Conservation (phyloP, 306 rosid species). For the Benincasa hispida region DNA sequence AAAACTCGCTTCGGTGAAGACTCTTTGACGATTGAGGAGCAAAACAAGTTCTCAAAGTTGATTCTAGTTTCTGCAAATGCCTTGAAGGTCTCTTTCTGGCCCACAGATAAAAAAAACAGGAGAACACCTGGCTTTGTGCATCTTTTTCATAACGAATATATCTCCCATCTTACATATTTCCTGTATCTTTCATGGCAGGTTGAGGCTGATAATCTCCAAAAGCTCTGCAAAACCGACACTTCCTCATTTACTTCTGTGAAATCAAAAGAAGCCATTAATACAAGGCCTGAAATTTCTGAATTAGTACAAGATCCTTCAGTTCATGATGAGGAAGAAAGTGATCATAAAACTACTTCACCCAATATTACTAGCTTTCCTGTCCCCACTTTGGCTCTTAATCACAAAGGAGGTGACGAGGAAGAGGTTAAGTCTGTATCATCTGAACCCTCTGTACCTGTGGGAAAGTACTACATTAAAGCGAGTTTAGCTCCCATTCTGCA, state of each 20-base stretch:
- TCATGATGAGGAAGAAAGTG: slow-evolving; percentile 16
- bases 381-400: slow-evolving; percentile 18
- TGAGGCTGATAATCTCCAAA: slow-evolving; percentile 24
- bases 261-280: slow-evolving; percentile 13
- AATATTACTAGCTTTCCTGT: slow-evolving; percentile 32
- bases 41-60: slow-evolving; percentile 5
- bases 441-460: slow-evolving; percentile 49
- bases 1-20: slow-evolving; percentile 15
- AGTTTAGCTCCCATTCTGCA: slow-evolving; percentile 46
- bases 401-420: slow-evolving; percentile 38
- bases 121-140: not conserved
- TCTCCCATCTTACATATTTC: slow-evolving; percentile 8
- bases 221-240: slow-evolving; percentile 10
- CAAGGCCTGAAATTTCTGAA: slow-evolving; percentile 11
- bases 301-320: slow-evolving; percentile 23
- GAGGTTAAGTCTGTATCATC: slow-evolving; percentile 34
- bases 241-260: not conserved
- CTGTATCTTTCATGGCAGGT: slow-evolving; percentile 26
- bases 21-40: not conserved
- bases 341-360: slow-evolving; percentile 13
- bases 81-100: slow-evolving; percentile 25
- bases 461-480: slow-evolving; percentile 47
- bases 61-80: slow-evolving; percentile 20
- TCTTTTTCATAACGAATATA: not conserved
- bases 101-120: not conserved